A percentile compares a stretch with the other conserved stretches of the same genome.
Evolutionary conservation across 352 stramenopile genomes (phyloP).

Genomic region (Detonula confervacea): DNA sequence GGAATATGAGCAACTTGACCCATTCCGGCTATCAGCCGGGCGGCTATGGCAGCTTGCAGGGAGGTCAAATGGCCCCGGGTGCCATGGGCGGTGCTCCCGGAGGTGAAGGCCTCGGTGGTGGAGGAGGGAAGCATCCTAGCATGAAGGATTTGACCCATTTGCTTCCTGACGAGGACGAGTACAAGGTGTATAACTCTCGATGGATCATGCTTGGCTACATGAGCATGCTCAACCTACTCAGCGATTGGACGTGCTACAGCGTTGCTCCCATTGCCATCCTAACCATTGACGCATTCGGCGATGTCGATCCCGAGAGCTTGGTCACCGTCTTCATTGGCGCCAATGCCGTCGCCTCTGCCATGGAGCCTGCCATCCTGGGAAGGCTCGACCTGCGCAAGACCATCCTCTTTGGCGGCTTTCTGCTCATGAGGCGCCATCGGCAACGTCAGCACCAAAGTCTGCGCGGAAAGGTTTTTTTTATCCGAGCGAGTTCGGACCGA

Average conservation of each 20-base stretch:
- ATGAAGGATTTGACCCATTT: too few relatives aligned
- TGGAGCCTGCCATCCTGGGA: slow-evolving; percentile 70
- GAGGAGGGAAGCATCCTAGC: too few relatives aligned
- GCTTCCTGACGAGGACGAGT: too few relatives aligned
- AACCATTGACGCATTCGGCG: slow-evolving; percentile 26
- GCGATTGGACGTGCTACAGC: slow-evolving; percentile 81
- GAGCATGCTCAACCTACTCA: slow-evolving; percentile 75
- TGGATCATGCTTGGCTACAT: slow-evolving; percentile 84
- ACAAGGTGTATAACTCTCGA: slow-evolving; percentile 63
- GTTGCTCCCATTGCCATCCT: slow-evolving; percentile 73
- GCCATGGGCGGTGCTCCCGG: too few relatives aligned
- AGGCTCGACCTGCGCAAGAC: slow-evolving; percentile 69
- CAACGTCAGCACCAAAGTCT: too few relatives aligned
- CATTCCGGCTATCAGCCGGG: too few relatives aligned
- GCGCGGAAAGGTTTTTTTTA: too few relatives aligned
- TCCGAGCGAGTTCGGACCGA: too few relatives aligned
- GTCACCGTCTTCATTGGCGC: slow-evolving; percentile 76
- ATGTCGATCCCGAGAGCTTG: slow-evolving; percentile 68
- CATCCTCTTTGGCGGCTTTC: slow-evolving; percentile 72
- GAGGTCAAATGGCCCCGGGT: too few relatives aligned
- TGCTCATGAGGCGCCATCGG: slow-evolving; percentile 79
- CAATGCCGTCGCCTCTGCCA: slow-evolving; percentile 61
- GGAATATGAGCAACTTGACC: too few relatives aligned
- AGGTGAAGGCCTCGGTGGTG: too few relatives aligned
- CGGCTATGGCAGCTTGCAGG: too few relatives aligned